Base-by-base conservation (phyloP, 2,329 filamentous ascomycete genomes). In the Mycocentrospora acerina region DNA sequence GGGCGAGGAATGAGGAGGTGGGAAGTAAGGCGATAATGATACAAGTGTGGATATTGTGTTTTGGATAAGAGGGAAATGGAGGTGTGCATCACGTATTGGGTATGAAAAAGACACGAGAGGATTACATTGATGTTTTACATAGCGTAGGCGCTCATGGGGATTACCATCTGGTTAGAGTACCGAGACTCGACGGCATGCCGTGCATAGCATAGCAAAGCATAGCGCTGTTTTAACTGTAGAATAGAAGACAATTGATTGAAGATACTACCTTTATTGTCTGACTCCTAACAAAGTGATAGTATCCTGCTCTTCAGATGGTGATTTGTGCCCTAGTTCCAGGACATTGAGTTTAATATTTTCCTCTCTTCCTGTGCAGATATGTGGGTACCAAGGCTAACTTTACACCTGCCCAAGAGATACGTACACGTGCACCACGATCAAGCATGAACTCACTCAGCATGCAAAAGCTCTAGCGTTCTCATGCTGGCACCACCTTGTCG, bases 1-100 rank as follows among this genome's bases (percentile, higher is more conserved):
- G 19, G 57, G 53, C 2, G 42, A 46, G 4, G 39, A 53, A 19
- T 24, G 16, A 14, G 27, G 9, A 22, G 19, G 9, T 22, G 9
- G 19, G n/a, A n/a, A n/a, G n/a, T n/a, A n/a, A n/a, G 18, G 32
- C 16, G 15, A 35, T 29, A 22, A 36, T 8, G 34, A 27, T 13
- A 9, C 35, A 6, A 11, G 25, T 16, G 13, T 26, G n/a, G 15
- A 29, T 17, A 7, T 16, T 25, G 13, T 4, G 8, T n/a, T 33
- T 25, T 25, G 2, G n/a, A n/a, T 13, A 33, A 9, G 31, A 14
- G 25, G 25, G 13, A 7, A 18, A 15, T 8, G 9, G 5, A 10
- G 13, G 15, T 31, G 29, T 10, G 7, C 29, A 12, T 31, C 29
- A 15, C 16, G 14, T 6, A 14, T 34, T n/a, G 12, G 18, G 24